Percentiles rank a stretch among this genome's conserved stretches.
These are phyloP conservation scores for Myrmaecium sp. DNA, from an alignment of 2,329 filamentous ascomycete genomes.

Conservation along the genomic window DNA sequence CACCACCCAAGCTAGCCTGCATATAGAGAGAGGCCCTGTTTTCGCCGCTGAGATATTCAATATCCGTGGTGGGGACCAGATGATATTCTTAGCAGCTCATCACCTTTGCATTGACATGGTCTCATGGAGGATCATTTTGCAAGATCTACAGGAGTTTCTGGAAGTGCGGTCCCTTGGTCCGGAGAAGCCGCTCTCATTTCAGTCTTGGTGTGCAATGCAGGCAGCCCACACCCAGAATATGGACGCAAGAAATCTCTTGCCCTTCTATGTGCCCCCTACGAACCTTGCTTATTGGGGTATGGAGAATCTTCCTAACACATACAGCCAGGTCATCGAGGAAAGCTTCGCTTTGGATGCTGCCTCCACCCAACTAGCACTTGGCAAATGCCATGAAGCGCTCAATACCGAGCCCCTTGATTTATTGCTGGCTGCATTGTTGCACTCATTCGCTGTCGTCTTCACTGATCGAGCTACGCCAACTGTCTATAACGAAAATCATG, in stretches of 20 bases:
- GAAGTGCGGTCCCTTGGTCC: constrained; percentile 6
- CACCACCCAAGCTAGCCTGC: constrained; percentile 11
- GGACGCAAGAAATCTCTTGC: constrained; percentile 5
- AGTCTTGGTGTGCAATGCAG: constrained; percentile 15
- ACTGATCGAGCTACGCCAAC: constrained; percentile 33
- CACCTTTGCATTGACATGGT: constrained; percentile 18
- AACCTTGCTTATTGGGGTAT: constrained; percentile 16
- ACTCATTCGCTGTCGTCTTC: constrained; percentile 40
- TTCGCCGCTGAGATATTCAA: constrained; percentile 14
- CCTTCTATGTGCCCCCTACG: constrained; percentile 8
- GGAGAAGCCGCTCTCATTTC: constrained; percentile 13
- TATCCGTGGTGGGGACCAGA: constrained; percentile 7
- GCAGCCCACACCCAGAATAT: constrained; percentile 7
- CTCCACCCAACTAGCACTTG: constrained; percentile 10
- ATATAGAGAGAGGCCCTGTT: constrained; percentile 14
- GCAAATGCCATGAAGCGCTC: constrained; percentile 23
- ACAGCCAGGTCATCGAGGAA: constrained; percentile 15
- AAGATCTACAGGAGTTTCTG: constrained; percentile 16
- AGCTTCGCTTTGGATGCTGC: constrained; percentile 10
- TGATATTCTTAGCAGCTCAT: constrained; percentile 15
- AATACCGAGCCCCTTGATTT: constrained; percentile 37
- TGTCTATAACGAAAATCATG: constrained; percentile 27
- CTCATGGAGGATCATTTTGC: constrained; percentile 16
- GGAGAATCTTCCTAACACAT: constrained; percentile 12
- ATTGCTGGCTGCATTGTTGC: constrained; percentile 35